Evolutionary conservation across 768 basidiomycete genomes (phyloP).

Genomic region (Cyclocybe aegerita): DNA sequence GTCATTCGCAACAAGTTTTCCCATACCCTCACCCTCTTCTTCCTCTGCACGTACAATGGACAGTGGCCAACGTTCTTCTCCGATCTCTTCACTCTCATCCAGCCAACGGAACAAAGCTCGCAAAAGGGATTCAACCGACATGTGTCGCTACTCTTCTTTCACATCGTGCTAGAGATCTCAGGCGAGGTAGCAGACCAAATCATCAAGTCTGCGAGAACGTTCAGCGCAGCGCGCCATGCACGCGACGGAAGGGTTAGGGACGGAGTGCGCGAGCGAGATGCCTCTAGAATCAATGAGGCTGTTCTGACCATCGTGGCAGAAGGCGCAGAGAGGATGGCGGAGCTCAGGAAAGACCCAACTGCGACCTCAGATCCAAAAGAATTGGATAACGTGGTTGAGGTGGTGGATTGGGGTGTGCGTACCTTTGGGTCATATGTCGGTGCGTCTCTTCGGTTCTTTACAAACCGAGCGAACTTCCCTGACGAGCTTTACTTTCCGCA

Average conservation of each 20-base stretch:
- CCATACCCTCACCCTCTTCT: conserved; percentile 85
- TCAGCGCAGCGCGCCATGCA: conserved; percentile 64
- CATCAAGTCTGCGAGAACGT: conserved; percentile 83
- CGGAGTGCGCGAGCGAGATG: conserved; percentile 87
- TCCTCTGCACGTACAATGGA: conserved; percentile 82
- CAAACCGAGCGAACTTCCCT: background rate
- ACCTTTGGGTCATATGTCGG: conserved; percentile 94
- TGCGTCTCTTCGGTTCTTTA: conserved; percentile 42
- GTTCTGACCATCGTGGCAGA: conserved; percentile 83
- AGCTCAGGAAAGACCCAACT: conserved; percentile 46
- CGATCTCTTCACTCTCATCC: conserved; percentile 74
- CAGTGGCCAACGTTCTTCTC: conserved; percentile 87
- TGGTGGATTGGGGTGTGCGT: conserved; percentile 89
- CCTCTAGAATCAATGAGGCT: conserved; percentile 80
- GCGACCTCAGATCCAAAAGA: conserved; percentile 46
- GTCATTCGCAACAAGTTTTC: conserved; percentile 95
- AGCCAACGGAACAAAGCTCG: conserved; percentile 53
- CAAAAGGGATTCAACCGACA: conserved; percentile 74
- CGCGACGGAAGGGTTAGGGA: conserved; percentile 88
- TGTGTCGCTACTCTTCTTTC: conserved; percentile 86
- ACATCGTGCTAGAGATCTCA: conserved; percentile 90
- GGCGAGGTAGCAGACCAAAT: conserved; percentile 97
- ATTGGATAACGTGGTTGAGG: conserved; percentile 62
- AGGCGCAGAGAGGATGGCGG: conserved; percentile 56
- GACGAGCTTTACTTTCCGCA: conserved; percentile 25